Percentiles rank a stretch among this genome's conserved stretches.
phyloP scores from a whole-genome alignment of 768 basidiomycete genomes.

The Flagelloscypha sp. region DNA sequence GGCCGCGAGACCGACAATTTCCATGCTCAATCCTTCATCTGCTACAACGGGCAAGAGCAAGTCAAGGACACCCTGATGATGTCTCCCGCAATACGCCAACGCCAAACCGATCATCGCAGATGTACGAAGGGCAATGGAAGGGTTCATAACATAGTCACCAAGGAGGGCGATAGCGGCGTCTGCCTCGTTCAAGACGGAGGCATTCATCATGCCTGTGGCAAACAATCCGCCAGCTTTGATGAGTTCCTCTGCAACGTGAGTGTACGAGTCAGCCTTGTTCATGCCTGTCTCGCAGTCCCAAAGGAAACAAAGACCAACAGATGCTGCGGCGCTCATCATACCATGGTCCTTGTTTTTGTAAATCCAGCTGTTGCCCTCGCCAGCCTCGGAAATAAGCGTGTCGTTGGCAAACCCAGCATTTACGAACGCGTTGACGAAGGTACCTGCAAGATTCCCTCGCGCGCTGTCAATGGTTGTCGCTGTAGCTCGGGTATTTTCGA shows the following conservation, averaged over 20 bases:
- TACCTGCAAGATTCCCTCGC: slow-evolving; percentile 87
- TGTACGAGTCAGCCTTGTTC: slow-evolving; percentile 94
- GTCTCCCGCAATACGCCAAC: slow-evolving; percentile 90
- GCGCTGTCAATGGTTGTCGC: slow-evolving; percentile 86
- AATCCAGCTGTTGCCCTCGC: slow-evolving; percentile 96
- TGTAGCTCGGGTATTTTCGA: slow-evolving; percentile 80
- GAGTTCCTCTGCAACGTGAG: slow-evolving; percentile 91
- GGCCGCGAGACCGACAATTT: slow-evolving; percentile 78
- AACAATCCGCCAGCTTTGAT: slow-evolving; percentile 97
- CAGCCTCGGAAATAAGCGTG: slow-evolving; percentile 94
- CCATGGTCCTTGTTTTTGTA: slow-evolving; percentile 99
- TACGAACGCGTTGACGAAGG: slow-evolving; percentile 98
- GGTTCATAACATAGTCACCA: slow-evolving; percentile 83
- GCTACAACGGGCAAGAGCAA: slow-evolving; percentile 74
- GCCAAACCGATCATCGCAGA: slow-evolving; percentile 90
- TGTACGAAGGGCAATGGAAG: slow-evolving; percentile 74
- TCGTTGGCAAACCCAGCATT: slow-evolving; percentile 99
- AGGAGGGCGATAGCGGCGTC: slow-evolving; percentile 90
- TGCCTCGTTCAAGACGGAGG: slow-evolving; percentile 82
- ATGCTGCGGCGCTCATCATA: slow-evolving; percentile 96
- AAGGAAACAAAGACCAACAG: slow-evolving; percentile 82
- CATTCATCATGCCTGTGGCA: slow-evolving; percentile 89
- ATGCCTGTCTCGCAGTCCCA: slow-evolving; percentile 97
- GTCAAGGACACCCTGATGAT: slow-evolving; percentile 74
- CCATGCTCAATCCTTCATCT: slow-evolving; percentile 81